Evolutionary conservation across 345 rosid genomes (phyloP).

Genomic region (Brassica cretica): DNA sequence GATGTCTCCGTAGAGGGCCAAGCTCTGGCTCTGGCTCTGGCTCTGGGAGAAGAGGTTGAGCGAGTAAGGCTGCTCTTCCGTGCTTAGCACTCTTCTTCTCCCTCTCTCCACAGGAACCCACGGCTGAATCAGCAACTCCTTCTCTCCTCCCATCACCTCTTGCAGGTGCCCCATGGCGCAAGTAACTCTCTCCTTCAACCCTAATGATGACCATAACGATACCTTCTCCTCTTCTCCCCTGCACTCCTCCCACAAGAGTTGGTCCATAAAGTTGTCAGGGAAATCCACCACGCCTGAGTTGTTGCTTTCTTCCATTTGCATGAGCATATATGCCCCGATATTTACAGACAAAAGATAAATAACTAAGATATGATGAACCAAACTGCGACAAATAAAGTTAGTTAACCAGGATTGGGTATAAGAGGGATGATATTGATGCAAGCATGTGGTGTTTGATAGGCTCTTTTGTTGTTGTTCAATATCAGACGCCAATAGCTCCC

Average conservation of each 20-base stretch:
- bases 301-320: slow-evolving; percentile 40
- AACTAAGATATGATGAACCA: not conserved
- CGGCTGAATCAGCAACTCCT: slow-evolving; percentile 66
- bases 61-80: slow-evolving; percentile 69
- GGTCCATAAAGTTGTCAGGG: slow-evolving; percentile 31
- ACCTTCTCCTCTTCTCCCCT: slow-evolving; percentile 4
- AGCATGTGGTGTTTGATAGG: slow-evolving; percentile 16
- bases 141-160: slow-evolving; percentile 49
- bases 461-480: slow-evolving; percentile 15
- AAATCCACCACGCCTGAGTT: slow-evolving; percentile 26
- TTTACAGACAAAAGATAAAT: not conserved
- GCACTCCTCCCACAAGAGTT: slow-evolving; percentile 29
- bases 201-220: slow-evolving; percentile 30
- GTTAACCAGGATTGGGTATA: not conserved
- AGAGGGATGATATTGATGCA: slow-evolving; percentile 7
- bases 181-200: slow-evolving; percentile 52
- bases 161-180: slow-evolving; percentile 55
- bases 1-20: slow-evolving; percentile 55
- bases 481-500: slow-evolving; percentile 30
- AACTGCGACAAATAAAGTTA: slow-evolving; percentile 5
- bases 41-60: slow-evolving; percentile 38
- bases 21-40: slow-evolving; percentile 57
- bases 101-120: slow-evolving; percentile 76
- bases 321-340: not conserved
- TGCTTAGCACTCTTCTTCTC: slow-evolving; percentile 62